Evolutionary conservation across 129 eudicot species (phyloP).

Genomic region (Scalesia atractyloides): DNA sequence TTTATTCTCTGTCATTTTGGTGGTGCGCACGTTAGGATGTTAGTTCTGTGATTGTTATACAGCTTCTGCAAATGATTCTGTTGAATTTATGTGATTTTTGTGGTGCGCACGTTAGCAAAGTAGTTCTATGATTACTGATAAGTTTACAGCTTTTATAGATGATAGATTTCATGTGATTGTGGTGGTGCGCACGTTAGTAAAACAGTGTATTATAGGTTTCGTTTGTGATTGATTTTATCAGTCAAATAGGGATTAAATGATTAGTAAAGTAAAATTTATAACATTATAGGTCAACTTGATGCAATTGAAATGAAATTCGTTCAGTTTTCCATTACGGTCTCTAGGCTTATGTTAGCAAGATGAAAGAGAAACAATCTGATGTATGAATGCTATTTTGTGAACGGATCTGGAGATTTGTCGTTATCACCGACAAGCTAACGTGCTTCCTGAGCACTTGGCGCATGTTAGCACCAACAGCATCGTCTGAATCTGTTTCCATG

Average conservation of each 20-base stretch:
- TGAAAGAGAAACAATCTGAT: neutral
- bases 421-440: slow-evolving; percentile 34
- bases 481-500: slow-evolving; percentile 9
- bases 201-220: neutral
- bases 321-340: neutral
- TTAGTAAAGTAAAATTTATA: neutral
- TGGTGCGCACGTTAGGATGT: slow-evolving; percentile 21
- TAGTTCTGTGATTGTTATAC: neutral
- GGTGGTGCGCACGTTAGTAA: slow-evolving; percentile 19
- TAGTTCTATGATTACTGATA: neutral
- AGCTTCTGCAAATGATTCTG: slow-evolving; percentile 1
- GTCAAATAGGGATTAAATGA: neutral
- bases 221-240: neutral
- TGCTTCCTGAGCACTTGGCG: slow-evolving; percentile 45
- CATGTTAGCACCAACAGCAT: slow-evolving; percentile 41
- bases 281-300: neutral
- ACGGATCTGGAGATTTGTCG: slow-evolving; percentile 31
- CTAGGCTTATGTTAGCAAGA: slow-evolving; percentile 28
- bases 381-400: slow-evolving; percentile 5
- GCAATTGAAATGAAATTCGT: neutral
- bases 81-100: neutral
- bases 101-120: slow-evolving; percentile 21
- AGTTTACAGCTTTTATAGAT: neutral
- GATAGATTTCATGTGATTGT: too few species aligned
- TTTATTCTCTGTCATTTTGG: neutral